Conservation (phyloP, 352 stramenopile genomes). For the Pythium chondricola region DNA sequence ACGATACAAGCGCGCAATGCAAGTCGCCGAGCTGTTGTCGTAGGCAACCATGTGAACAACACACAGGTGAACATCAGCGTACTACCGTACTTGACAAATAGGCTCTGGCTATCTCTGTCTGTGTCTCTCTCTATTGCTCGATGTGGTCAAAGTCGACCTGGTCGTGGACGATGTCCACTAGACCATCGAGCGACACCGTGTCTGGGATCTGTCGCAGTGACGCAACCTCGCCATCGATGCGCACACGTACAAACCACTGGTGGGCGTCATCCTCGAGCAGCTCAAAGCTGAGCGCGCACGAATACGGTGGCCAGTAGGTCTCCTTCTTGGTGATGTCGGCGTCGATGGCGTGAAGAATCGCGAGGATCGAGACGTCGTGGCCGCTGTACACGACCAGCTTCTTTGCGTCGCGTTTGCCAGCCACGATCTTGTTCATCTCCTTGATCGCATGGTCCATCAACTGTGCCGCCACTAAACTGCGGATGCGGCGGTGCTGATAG, state of each 20-base stretch:
- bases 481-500: slow-evolving; percentile 62
- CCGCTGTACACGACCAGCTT: slow-evolving; percentile 74
- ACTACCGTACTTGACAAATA: not conserved
- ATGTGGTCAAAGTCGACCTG: slow-evolving; percentile 36
- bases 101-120: slow-evolving; percentile 6
- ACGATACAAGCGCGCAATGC: slow-evolving; percentile 75
- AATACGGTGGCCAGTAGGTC: slow-evolving; percentile 70
- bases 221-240: slow-evolving; percentile 43
- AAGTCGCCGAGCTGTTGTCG: slow-evolving; percentile 65
- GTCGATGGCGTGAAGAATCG: slow-evolving; percentile 60
- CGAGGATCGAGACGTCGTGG: slow-evolving; percentile 75
- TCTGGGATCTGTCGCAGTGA: slow-evolving; percentile 14
- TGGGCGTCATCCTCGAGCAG: slow-evolving; percentile 51
- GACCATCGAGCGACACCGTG: slow-evolving; percentile 24
- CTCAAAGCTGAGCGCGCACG: slow-evolving; percentile 56
- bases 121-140: slow-evolving; percentile 7
- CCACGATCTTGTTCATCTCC: slow-evolving; percentile 24
- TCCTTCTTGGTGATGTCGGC: slow-evolving; percentile 36
- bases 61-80: not conserved
- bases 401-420: slow-evolving; percentile 29
- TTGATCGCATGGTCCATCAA: slow-evolving; percentile 55
- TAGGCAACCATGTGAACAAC: slow-evolving; percentile 17
- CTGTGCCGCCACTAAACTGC: slow-evolving; percentile 52
- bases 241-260: slow-evolving; percentile 49
- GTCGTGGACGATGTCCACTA: slow-evolving; percentile 35